Base-by-base conservation (phyloP, 1,139 yeast species). In the Candida sp. region DNA sequence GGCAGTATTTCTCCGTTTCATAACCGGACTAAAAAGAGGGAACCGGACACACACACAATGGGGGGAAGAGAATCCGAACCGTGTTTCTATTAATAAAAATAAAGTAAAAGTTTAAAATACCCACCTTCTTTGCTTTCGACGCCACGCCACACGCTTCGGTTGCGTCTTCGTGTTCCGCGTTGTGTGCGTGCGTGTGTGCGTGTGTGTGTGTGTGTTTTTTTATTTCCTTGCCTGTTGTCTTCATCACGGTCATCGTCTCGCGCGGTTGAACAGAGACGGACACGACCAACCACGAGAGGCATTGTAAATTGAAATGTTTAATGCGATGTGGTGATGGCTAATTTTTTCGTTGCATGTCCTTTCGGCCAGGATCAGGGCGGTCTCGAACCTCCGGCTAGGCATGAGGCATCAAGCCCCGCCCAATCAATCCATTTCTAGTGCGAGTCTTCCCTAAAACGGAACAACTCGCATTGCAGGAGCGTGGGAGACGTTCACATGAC, bases 11-110 rank as follows among this genome's bases (percentile, higher is more conserved):
- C 11, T 8, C 8, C 17, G 25, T 37, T 37, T 37, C 41, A 37
- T 37, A 38, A 38, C 42, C 31, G 5, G 7, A 5, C 40, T 7
- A 23, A 38, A 37, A 37, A 4, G n/a, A 23, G 28, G 25, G 7
- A 6, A 9, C 23, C 30, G 22, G 7, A n/a, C n/a, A n/a, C n/a
- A 34, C 25, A 34, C 12, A 37, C 37, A 33, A 33, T 33, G 7
- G 37, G 1, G 17, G n/a, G n/a, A n/a, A n/a, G n/a, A n/a, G 17
- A 7, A 11, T 11, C n/a, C 25, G 7, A 8, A 38, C 42, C 31
- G 42, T 38, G 42, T 26, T 38, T 38, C 42, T 38, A 38, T 26
- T 26, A 38, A 38, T 38, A 38, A 38, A 26, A 11, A 26, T 26
- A 37, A 9, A 9, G 27, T 9, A 38, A 17, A 17, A 17, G 17